Conservation (phyloP, 108 stramenopile species). For the Fragilaria crotonensis region DNA sequence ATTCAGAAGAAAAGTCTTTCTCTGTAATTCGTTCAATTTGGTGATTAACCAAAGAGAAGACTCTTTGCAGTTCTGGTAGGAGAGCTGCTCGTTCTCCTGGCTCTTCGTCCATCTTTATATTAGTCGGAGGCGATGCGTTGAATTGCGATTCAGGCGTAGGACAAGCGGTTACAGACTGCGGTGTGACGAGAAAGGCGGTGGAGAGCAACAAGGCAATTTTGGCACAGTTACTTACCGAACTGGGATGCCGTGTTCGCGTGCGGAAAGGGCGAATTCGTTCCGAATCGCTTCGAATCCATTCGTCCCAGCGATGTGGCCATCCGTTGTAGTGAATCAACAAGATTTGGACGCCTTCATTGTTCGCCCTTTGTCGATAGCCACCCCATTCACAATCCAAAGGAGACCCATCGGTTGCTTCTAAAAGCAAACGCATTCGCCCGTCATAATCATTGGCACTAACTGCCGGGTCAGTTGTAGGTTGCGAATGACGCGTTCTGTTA, state of each 20-base stretch:
- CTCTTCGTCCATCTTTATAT: conserved; percentile 49
- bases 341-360: conserved; percentile 65
- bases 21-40: not conserved
- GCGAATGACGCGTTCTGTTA: not conserved
- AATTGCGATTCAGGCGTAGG: conserved; percentile 70
- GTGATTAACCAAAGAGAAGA: conserved; percentile 33
- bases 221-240: conserved; percentile 16
- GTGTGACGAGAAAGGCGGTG: not conserved
- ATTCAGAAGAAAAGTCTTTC: not conserved
- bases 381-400: conserved; percentile 24
- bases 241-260: conserved; percentile 63
- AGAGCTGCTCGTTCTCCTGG: conserved; percentile 42
- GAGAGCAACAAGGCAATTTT: not conserved
- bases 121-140: conserved; percentile 57
- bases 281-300: conserved; percentile 88
- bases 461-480: conserved; percentile 42
- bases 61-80: conserved; percentile 57
- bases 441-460: conserved; percentile 71
- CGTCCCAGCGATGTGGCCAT: conserved; percentile 98
- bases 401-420: conserved; percentile 46
- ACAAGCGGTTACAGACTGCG: conserved; percentile 26
- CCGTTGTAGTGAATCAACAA: conserved; percentile 95
- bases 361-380: conserved; percentile 19
- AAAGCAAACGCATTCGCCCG: conserved; percentile 57
- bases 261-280: conserved; percentile 84